These are phyloP conservation scores for Vitis hybrid DNA, from an alignment of 177 flowering plant genomes.

Conservation along the genomic window DNA sequence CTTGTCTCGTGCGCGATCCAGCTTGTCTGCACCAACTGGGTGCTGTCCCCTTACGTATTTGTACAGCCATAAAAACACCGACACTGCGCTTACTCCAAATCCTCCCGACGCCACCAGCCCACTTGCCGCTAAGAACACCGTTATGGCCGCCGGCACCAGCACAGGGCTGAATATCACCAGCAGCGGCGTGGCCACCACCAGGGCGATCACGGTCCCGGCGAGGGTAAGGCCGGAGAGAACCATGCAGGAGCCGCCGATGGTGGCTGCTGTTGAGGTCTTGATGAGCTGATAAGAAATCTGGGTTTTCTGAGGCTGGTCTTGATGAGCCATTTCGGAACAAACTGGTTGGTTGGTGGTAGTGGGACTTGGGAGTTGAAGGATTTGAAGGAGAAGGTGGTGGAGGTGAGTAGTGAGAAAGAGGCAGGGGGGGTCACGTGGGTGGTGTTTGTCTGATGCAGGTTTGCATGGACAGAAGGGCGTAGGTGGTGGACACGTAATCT, in stretches of 20 bases:
- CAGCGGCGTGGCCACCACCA: conserved; percentile 8
- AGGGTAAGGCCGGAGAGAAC: conserved; percentile 15
- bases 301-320: background rate
- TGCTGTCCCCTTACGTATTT: conserved; percentile 10
- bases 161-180: conserved; percentile 17
- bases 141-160: conserved; percentile 9
- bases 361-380: background rate
- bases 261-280: conserved; percentile 13
- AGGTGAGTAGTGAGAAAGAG: background rate
- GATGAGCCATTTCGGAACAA: background rate
- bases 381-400: background rate
- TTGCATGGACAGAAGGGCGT: background rate
- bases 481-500: background rate
- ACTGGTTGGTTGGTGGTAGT: too few relatives aligned
- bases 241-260: conserved; percentile 9
- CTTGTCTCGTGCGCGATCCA: conserved; percentile 3
- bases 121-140: background rate
- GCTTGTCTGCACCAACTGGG: conserved; percentile 5
- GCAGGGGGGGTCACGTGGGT: background rate
- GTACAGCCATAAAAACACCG: conserved; percentile 13
- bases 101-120: conserved; percentile 13
- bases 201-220: conserved; percentile 7
- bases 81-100: background rate
- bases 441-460: background rate
- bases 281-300: conserved; percentile 3